Evolutionary conservation across 352 stramenopile species (phyloP).

Genomic region (Globisporangium alternatum): DNA sequence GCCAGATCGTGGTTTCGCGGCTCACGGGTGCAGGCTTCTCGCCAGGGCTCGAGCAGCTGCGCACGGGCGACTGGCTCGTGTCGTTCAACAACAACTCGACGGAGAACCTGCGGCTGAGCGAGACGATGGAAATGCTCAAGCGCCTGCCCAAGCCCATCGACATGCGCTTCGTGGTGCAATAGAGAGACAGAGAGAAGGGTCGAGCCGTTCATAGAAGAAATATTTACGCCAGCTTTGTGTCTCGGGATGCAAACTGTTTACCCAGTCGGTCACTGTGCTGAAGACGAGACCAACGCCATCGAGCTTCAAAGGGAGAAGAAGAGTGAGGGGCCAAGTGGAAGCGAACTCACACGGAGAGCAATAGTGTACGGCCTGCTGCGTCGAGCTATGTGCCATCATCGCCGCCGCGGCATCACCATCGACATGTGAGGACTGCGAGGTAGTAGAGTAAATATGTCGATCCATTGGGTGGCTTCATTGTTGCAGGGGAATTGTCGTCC

Average conservation of each 20-base stretch:
- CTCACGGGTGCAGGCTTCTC: slow-evolving; percentile 72
- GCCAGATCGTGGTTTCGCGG: slow-evolving; percentile 72
- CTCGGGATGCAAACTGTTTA: background rate
- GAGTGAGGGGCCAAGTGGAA: background rate
- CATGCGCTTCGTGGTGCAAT: slow-evolving; percentile 81
- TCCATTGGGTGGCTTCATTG: no score
- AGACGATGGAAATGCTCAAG: slow-evolving; percentile 85
- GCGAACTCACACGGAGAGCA: background rate
- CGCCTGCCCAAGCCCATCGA: slow-evolving; percentile 67
- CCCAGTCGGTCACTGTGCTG: no score
- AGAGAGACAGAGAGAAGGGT: slow-evolving; percentile 12
- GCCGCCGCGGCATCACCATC: background rate
- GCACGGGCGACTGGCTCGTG: slow-evolving; percentile 69
- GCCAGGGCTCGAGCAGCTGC: slow-evolving; percentile 59
- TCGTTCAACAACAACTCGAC: slow-evolving; percentile 73
- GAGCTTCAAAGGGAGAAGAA: background rate
- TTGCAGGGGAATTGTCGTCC: background rate
- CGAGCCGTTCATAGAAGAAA: background rate
- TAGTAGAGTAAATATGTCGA: no score
- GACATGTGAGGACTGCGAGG: no score
- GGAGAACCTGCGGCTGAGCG: slow-evolving; percentile 48
- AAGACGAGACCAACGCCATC: no score
- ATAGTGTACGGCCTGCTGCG: background rate
- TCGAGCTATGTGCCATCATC: background rate
- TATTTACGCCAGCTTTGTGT: background rate